Conservation (phyloP, 805 yeast genomes). For the Tetrapisispora arboricola region DNA sequence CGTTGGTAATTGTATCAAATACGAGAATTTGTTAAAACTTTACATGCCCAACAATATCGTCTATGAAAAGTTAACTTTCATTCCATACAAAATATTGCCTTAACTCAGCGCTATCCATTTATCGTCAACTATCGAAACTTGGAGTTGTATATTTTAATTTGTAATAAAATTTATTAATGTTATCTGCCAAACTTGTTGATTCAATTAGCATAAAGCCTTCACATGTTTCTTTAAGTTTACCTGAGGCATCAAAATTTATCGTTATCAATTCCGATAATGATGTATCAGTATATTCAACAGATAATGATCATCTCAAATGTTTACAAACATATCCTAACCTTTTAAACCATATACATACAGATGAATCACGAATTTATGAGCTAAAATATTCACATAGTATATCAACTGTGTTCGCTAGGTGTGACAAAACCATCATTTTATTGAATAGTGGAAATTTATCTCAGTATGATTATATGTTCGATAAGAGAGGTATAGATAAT, state of each 20-base stretch:
- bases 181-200: slow-evolving; percentile 15
- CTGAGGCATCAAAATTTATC: slow-evolving; percentile 20
- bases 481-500: slow-evolving; percentile 22
- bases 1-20: too few relatives aligned
- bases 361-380: slow-evolving; percentile 13
- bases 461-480: slow-evolving; percentile 25
- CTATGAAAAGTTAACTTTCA: too few relatives aligned
- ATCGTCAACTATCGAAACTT: too few relatives aligned
- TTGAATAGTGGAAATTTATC: slow-evolving; percentile 24
- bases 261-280: slow-evolving; percentile 22
- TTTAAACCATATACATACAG: slow-evolving; percentile 14
- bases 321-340: slow-evolving; percentile 23
- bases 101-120: too few relatives aligned
- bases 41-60: too few relatives aligned
- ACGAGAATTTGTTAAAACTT: too few relatives aligned
- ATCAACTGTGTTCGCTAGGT: slow-evolving; percentile 23
- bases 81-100: too few relatives aligned
- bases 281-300: slow-evolving; percentile 23
- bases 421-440: slow-evolving; percentile 17
- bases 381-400: slow-evolving; percentile 17
- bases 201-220: slow-evolving; percentile 15
- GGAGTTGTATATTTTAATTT: neutral
- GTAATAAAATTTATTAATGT: slow-evolving; percentile 8
- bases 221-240: slow-evolving; percentile 16
- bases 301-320: slow-evolving; percentile 13